Conservation (phyloP, 192 early-diverging fungal genomes). For the Backusella tuberculispora region DNA sequence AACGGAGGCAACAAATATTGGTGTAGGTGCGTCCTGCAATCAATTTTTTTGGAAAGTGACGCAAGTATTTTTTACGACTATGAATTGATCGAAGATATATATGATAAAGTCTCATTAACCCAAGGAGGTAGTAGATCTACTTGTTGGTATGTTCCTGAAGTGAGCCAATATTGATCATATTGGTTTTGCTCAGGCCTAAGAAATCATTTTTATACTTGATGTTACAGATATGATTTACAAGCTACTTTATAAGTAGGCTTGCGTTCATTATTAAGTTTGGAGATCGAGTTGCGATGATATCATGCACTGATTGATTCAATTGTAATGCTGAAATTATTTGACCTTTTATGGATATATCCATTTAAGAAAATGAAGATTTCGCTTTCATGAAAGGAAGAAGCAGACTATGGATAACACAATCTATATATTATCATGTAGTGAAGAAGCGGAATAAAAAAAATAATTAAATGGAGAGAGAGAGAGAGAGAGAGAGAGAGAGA, state of each 20-base stretch:
- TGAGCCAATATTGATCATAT: background rate
- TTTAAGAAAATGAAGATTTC: background rate
- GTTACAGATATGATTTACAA: background rate
- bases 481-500: background rate
- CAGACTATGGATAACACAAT: background rate
- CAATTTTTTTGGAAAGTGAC: background rate
- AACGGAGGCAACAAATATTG: too few species aligned
- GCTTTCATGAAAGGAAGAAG: background rate
- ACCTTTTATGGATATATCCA: background rate
- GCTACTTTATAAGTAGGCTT: background rate
- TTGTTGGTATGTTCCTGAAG: background rate
- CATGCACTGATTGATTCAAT: background rate
- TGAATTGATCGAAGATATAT: background rate
- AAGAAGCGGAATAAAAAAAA: background rate
- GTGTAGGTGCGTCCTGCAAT: background rate
- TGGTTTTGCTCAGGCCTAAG: background rate
- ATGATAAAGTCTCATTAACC: background rate
- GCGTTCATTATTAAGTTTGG: background rate
- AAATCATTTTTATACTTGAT: background rate
- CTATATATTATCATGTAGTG: background rate
- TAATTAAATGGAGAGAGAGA: too few species aligned
- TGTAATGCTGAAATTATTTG: background rate
- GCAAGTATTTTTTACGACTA: background rate
- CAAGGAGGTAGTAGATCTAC: background rate
- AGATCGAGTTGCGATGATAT: background rate